Evolutionary conservation across 1,139 yeast genomes (phyloP), one percentile per base, ranked within the genome.

Genomic region (Lodderomyces elongisporus): DNA sequence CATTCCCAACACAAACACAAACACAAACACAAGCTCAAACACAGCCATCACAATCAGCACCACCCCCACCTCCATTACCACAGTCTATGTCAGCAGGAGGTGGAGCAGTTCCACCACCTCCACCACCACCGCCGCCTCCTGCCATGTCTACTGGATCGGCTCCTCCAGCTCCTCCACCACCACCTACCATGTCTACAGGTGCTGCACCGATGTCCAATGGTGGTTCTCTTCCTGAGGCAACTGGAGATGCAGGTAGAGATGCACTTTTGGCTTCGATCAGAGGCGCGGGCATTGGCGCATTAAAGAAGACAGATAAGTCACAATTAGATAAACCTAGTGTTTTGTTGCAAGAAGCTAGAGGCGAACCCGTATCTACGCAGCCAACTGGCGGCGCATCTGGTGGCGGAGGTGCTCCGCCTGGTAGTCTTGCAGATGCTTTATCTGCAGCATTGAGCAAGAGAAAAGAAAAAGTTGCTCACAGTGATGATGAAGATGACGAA

Each of bases 181-280:
- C 50, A 3, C 49, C 52, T n/a, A 50, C 41, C 28, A 26, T 36
- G 35, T 41, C 41, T 17, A 44, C 42, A 2, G 33, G 38, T 33
- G 25, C 43, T 25, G 38, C 43, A 22, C 42, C 44, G 8, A 29
- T 41, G 32, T 26, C 34, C n/a, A 13, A 25, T 17, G 41, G 41
- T 3, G 42, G 35, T 5, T 25, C 45, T 0, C 25, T 33, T n/a
- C 41, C 52, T 2, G 49, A 56, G n/a, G 51, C 58, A 3, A 46
- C 68, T 1, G 74, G 69, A 1, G 87, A 71, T 43, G 62, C 67
- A 1, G 79, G 79, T 0, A 69, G 95, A 48, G 95, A 85, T 55
- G 95, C 95, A 0, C 69, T 91, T 30, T 61, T 91, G 38, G 87
- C 95, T 0, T 85, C 96, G 0, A 91, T 89, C 46, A 71, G 95